phyloP scores from a whole-genome alignment of 345 rosid species.

The Populus davidiana region DNA sequence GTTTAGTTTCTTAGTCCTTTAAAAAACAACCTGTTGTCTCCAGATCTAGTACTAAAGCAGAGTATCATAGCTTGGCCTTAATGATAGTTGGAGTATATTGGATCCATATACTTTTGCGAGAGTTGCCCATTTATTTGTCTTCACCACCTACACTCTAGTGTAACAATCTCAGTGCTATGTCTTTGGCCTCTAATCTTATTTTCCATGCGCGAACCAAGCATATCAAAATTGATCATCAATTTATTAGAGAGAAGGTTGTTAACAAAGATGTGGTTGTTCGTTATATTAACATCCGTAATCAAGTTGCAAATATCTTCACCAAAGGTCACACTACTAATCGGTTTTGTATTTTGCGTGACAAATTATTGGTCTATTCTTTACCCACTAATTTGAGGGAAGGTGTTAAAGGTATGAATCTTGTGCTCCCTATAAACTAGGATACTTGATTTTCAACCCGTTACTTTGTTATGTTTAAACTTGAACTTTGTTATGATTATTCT shows the following conservation, averaged over 20 bases:
- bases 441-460: too few species aligned
- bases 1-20: neutral
- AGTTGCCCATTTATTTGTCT: neutral
- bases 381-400: neutral
- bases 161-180: too few species aligned
- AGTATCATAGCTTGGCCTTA: neutral
- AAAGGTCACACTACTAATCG: too few species aligned
- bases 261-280: too few species aligned
- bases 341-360: neutral
- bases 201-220: neutral
- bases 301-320: neutral
- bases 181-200: neutral
- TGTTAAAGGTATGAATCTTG: neutral
- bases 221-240: too few species aligned
- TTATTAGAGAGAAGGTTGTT: neutral
- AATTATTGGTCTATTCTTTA: too few species aligned
- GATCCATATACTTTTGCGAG: neutral
- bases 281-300: too few species aligned
- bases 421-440: neutral
- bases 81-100: neutral
- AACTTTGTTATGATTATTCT: too few species aligned
- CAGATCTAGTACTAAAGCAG: neutral
- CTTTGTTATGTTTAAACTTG: rapidly evolving
- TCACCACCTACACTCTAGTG: neutral
- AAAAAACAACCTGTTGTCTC: neutral